phyloP scores from a whole-genome alignment of 1,284 basidiomycete genomes.

The Cystobasidium sp. region DNA sequence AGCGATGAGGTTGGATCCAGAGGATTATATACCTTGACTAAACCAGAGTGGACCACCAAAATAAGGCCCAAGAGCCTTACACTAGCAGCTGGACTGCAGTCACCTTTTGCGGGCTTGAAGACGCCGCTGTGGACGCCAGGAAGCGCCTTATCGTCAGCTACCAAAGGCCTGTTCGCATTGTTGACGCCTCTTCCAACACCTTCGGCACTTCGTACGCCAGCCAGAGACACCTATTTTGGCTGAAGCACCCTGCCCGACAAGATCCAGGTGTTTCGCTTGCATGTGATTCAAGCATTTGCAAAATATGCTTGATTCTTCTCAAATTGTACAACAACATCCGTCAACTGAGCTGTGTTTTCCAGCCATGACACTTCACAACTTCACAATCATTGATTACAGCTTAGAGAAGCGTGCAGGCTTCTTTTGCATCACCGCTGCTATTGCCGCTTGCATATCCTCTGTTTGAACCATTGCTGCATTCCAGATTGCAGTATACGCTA shows the following conservation, averaged over 20 bases:
- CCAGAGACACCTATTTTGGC: constrained; percentile 21
- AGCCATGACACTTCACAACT: too few relatives aligned
- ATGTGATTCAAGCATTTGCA: too few relatives aligned
- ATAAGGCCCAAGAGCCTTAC: constrained; percentile 20
- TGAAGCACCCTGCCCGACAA: neutral
- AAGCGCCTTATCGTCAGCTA: constrained; percentile 8
- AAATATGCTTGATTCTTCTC: neutral
- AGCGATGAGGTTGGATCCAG: constrained; percentile 32
- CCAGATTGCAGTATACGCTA: constrained; percentile 79
- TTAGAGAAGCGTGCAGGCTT: constrained; percentile 55
- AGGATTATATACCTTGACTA: constrained; percentile 30
- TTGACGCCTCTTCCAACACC: constrained; percentile 10
- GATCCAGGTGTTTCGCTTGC: neutral
- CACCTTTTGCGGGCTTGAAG: constrained; percentile 23
- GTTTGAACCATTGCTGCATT: constrained; percentile 74
- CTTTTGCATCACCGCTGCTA: constrained; percentile 59
- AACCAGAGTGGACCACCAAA: constrained; percentile 7
- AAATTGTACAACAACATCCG: neutral
- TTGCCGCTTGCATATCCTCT: constrained; percentile 59
- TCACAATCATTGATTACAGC: constrained; percentile 46
- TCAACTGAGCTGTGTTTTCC: too few relatives aligned
- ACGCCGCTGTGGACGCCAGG: constrained; percentile 34
- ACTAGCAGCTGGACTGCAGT: neutral
- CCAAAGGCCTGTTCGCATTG: constrained; percentile 19
- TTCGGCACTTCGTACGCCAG: neutral